phyloP scores from a whole-genome alignment of 306 rosid species.

The Medicago ruthenica region DNA sequence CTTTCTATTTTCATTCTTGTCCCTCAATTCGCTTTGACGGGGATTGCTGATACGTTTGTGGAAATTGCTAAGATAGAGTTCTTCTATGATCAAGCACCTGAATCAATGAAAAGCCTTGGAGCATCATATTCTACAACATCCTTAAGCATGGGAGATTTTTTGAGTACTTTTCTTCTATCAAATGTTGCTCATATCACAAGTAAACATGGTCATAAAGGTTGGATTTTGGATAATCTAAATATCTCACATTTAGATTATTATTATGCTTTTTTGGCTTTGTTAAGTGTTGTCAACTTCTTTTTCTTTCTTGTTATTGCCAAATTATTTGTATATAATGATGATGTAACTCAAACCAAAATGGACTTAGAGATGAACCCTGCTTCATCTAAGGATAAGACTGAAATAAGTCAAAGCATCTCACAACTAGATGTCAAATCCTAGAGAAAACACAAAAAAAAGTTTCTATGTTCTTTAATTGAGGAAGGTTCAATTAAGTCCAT shows the following conservation, averaged over 20 bases:
- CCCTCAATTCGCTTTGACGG: constrained; percentile 76
- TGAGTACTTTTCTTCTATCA: constrained; percentile 63
- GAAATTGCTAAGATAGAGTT: constrained; percentile 82
- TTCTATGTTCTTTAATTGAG: no score
- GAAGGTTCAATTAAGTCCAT: no score
- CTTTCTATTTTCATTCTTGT: constrained; percentile 74
- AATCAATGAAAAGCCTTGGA: constrained; percentile 80
- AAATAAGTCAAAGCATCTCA: constrained; percentile 25
- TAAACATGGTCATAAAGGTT: constrained; percentile 55
- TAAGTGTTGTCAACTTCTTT: constrained; percentile 65
- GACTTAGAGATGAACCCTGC: constrained; percentile 36
- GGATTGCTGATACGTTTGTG: constrained; percentile 68
- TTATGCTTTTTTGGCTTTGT: constrained; percentile 66
- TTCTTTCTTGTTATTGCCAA: constrained; percentile 67
- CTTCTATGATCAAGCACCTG: constrained; percentile 89
- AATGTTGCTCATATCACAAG: constrained; percentile 63
- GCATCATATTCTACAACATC: constrained; percentile 67
- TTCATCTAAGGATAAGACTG: constrained; percentile 24
- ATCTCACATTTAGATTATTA: constrained; percentile 68
- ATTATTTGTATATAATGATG: constrained; percentile 64
- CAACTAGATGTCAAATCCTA: constrained; percentile 19
- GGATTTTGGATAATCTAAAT: constrained; percentile 78
- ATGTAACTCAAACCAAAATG: constrained; percentile 42
- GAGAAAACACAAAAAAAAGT: not conserved
- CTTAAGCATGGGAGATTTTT: constrained; percentile 61